A percentile compares a stretch with the other conserved stretches of the same genome.
phyloP scores from a whole-genome alignment of 768 basidiomycete genomes.

The Aureoboletus auriporus region DNA sequence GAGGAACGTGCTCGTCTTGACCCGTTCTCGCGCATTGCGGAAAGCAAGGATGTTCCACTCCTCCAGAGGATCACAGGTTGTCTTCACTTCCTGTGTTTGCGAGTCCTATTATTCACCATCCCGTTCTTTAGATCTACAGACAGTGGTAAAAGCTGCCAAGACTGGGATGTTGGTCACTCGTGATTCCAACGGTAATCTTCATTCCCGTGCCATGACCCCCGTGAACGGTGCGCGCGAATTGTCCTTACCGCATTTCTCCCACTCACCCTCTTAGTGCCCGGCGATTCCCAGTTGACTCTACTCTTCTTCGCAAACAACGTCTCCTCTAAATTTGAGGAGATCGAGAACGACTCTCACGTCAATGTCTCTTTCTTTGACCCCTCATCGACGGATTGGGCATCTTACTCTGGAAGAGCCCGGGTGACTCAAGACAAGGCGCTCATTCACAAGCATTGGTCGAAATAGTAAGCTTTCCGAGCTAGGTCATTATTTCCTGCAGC shows the following conservation, averaged over 20 bases:
- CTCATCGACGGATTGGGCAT: constrained; percentile 73
- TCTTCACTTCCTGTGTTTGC: not conserved
- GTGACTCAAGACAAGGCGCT: constrained; percentile 57
- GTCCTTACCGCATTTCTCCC: not conserved
- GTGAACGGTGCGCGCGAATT: constrained; percentile 46
- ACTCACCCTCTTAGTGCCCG: constrained; percentile 32
- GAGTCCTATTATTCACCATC: not conserved
- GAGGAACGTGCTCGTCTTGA: constrained; percentile 48
- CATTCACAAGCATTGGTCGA: constrained; percentile 65
- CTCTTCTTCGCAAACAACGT: constrained; percentile 72
- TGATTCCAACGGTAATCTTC: constrained; percentile 59
- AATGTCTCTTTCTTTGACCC: constrained; percentile 78
- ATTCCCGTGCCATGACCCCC: constrained; percentile 80
- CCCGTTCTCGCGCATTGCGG: constrained; percentile 66
- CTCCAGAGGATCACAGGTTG: constrained; percentile 65
- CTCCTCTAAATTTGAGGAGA: constrained; percentile 72
- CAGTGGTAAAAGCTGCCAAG: constrained; percentile 57
- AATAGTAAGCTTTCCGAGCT: constrained; percentile 33
- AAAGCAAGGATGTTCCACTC: constrained; percentile 51
- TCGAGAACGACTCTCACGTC: constrained; percentile 69
- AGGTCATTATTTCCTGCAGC: not conserved
- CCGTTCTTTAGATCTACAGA: constrained; percentile 49
- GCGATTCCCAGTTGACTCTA: constrained; percentile 49
- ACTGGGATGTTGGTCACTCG: constrained; percentile 80
- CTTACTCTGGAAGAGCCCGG: constrained; percentile 69